Evolutionary conservation across 306 rosid species (phyloP).

Genomic region (Citrullus mucosospermus): DNA sequence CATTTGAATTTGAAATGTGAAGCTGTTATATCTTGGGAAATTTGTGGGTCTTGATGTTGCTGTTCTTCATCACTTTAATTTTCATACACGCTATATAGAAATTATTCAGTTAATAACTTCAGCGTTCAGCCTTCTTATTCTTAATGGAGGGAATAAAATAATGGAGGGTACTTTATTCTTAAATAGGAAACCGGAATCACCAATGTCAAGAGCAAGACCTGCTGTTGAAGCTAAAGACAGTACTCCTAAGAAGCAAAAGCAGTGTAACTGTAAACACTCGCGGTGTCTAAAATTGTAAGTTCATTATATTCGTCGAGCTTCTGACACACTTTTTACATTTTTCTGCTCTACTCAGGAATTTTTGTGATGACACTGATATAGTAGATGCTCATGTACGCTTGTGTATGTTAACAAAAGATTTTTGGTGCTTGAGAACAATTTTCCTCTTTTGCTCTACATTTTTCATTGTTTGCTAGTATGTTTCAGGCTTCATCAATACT

Average conservation of each 20-base stretch:
- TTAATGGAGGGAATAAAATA: not conserved
- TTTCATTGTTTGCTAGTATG: not conserved
- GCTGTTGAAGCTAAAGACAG: constrained; percentile 40
- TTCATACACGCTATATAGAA: not conserved
- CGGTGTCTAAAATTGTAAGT: constrained; percentile 90
- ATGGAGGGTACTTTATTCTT: constrained; percentile 13
- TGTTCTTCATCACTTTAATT: not conserved
- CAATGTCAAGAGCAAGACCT: constrained; percentile 41
- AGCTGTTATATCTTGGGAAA: not conserved
- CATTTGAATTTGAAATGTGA: not conserved
- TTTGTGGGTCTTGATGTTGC: not conserved
- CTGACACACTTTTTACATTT: not conserved
- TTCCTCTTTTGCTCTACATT: not conserved
- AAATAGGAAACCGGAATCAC: constrained; percentile 68
- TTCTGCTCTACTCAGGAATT: not conserved
- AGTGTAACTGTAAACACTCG: constrained; percentile 83
- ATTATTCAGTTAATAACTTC: not conserved
- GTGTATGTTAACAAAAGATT: not conserved
- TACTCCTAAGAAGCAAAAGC: constrained; percentile 86
- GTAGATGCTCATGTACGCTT: not conserved
- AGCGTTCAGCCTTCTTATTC: not conserved
- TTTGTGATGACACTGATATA: not conserved
- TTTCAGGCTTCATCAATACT: not conserved
- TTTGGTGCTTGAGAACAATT: not conserved
- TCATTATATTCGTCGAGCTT: constrained; percentile 10